phyloP scores from a whole-genome alignment of 352 stramenopile species.

The Peronospora farinosa region DNA sequence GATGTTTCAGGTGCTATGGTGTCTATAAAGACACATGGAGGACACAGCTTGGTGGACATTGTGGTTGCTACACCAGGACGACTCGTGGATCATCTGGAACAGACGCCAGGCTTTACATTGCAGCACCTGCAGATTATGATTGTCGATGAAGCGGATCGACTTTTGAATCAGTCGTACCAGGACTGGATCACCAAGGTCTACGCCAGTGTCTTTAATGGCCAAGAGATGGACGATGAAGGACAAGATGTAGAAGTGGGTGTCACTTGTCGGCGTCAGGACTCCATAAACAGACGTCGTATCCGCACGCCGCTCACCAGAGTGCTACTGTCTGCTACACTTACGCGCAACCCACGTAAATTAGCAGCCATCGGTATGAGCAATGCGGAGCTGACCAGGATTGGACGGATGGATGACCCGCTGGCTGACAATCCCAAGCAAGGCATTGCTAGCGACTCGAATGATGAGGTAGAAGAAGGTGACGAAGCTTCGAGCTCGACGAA shows the following conservation, averaged over 20 bases:
- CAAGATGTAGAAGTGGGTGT: slow-evolving; percentile 22
- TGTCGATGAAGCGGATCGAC: slow-evolving; percentile 95
- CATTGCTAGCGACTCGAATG: slow-evolving; percentile 29
- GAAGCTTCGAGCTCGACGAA: slow-evolving; percentile 25
- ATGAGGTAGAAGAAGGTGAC: slow-evolving; percentile 22
- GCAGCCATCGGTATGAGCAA: slow-evolving; percentile 91
- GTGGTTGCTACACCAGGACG: slow-evolving; percentile 95
- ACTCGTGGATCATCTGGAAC: slow-evolving; percentile 94
- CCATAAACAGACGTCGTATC: slow-evolving; percentile 73
- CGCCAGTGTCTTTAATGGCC: slow-evolving; percentile 67
- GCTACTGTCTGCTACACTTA: slow-evolving; percentile 96
- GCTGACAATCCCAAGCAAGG: slow-evolving; percentile 60
- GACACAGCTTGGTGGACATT: slow-evolving; percentile 90
- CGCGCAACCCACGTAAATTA: slow-evolving; percentile 94
- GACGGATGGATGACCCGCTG: slow-evolving; percentile 50
- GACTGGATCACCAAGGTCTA: slow-evolving; percentile 94
- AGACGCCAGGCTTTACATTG: slow-evolving; percentile 95
- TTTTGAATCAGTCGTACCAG: slow-evolving; percentile 96
- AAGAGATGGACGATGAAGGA: slow-evolving; percentile 40
- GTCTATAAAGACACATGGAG: slow-evolving; percentile 35
- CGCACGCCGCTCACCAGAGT: slow-evolving; percentile 90
- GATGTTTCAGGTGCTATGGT: slow-evolving; percentile 10
- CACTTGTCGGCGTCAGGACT: slow-evolving; percentile 67
- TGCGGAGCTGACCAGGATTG: slow-evolving; percentile 90
- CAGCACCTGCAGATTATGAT: slow-evolving; percentile 95